These are phyloP conservation scores for Barnettozyma botsteinii DNA, from an alignment of 805 yeast genomes.

Conservation along the genomic window DNA sequence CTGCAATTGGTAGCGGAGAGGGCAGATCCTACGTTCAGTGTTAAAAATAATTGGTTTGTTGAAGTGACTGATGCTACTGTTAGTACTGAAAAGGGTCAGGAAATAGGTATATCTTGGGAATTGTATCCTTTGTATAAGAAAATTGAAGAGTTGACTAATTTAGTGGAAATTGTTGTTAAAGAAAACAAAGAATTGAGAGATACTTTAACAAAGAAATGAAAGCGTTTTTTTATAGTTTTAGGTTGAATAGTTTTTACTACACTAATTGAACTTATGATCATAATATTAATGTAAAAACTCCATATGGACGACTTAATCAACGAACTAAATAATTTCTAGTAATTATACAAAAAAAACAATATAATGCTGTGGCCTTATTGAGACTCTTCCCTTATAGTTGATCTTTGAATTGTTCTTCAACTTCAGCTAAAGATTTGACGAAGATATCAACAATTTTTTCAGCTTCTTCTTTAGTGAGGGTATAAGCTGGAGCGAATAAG, in stretches of 20 bases:
- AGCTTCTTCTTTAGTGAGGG: constrained; percentile 32
- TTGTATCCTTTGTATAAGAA: constrained; percentile 47
- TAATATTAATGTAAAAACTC: too few species aligned
- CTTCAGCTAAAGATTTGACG: constrained; percentile 18
- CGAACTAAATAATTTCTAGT: too few species aligned
- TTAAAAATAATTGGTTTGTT: constrained; percentile 45
- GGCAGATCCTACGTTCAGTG: constrained; percentile 64
- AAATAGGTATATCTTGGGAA: constrained; percentile 60
- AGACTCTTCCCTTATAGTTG: too few species aligned
- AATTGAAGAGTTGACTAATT: constrained; percentile 32
- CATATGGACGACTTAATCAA: too few species aligned
- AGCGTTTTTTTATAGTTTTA: not conserved
- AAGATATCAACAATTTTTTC: constrained; percentile 30
- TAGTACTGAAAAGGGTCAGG: constrained; percentile 51
- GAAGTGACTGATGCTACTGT: constrained; percentile 48
- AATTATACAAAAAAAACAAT: too few species aligned
- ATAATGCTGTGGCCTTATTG: too few species aligned
- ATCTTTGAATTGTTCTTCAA: too few species aligned
- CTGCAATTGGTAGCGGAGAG: constrained; percentile 58
- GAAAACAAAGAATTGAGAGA: constrained; percentile 20
- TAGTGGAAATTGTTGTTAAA: constrained; percentile 17
- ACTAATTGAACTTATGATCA: too few species aligned
- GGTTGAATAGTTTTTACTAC: too few species aligned
- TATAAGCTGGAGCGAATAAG: constrained; percentile 41
- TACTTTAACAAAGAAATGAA: constrained; percentile 3